Evolutionary conservation across 352 stramenopile species (phyloP).

Genomic region (Pythium biforme): DNA sequence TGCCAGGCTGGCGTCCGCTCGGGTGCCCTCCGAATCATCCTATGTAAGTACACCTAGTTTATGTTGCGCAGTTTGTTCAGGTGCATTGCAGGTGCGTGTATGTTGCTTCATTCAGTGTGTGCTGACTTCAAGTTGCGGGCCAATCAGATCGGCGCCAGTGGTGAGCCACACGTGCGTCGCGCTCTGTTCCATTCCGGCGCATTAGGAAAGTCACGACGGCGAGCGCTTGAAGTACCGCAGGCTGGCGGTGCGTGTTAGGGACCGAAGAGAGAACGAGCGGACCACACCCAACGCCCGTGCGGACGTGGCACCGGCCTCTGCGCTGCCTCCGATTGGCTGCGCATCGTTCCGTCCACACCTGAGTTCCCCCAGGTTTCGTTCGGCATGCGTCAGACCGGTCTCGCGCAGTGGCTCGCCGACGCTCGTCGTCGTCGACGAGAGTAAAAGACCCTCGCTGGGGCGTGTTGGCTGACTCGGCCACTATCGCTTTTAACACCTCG

Average conservation of each 20-base stretch:
- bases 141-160: conserved; percentile 6
- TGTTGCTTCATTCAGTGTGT: neutral
- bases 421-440: conserved; percentile 1
- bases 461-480: conserved; percentile 6
- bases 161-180: conserved; percentile 3
- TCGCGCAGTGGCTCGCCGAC: neutral
- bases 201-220: neutral
- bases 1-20: neutral
- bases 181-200: conserved; percentile 6
- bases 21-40: neutral
- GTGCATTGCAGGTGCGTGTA: neutral
- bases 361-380: conserved; percentile 2
- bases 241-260: neutral
- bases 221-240: conserved; percentile 6
- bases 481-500: conserved; percentile 18
- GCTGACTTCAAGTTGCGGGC: conserved; percentile 13
- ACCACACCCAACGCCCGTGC: neutral
- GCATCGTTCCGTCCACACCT: neutral
- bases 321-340: conserved; percentile 8
- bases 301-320: conserved; percentile 13
- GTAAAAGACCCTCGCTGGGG: neutral
- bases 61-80: neutral
- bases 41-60: neutral
- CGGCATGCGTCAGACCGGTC: conserved; percentile 8
- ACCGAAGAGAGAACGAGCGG: neutral